These are phyloP conservation scores for Rhynchosporium graminicola DNA, from an alignment of 2,329 filamentous ascomycete species.

Conservation along the genomic window DNA sequence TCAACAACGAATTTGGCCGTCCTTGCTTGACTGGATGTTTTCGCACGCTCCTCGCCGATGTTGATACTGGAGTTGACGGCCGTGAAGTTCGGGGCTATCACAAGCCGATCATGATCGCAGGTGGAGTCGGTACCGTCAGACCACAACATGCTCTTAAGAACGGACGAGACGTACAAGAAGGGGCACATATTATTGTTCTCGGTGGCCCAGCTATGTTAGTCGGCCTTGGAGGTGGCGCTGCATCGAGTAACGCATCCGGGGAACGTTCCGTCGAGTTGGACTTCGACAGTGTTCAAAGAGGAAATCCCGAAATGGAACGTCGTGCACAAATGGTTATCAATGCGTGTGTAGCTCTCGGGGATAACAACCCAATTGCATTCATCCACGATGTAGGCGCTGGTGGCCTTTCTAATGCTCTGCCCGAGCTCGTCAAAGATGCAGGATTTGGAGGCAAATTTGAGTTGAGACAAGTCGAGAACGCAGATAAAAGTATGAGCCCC, in stretches of 20 bases:
- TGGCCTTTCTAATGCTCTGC: conserved; percentile 78
- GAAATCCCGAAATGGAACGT: conserved; percentile 94
- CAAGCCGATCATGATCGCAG: conserved; percentile 98
- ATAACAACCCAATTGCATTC: conserved; percentile 87
- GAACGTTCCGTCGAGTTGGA: conserved; percentile 91
- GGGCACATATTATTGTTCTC: conserved; percentile 89
- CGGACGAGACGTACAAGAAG: conserved; percentile 74
- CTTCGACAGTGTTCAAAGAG: conserved; percentile 95
- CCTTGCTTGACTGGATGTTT: conserved; percentile 90
- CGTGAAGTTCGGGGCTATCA: conserved; percentile 87
- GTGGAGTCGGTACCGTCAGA: conserved; percentile 88
- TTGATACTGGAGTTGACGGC: conserved; percentile 56
- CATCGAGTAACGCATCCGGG: conserved; percentile 84
- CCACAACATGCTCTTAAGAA: conserved; percentile 90
- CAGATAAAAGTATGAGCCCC: conserved; percentile 89
- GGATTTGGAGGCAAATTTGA: conserved; percentile 90
- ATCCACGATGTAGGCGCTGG: conserved; percentile 98
- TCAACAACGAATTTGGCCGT: conserved; percentile 97
- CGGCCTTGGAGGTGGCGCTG: conserved; percentile 90
- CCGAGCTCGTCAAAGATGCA: conserved; percentile 89
- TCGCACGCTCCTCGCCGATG: conserved; percentile 77
- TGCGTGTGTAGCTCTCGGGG: conserved; percentile 80
- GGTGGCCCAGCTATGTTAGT: conserved; percentile 98
- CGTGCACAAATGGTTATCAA: conserved; percentile 98
- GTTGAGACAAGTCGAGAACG: conserved; percentile 88